Conservation (phyloP, 768 basidiomycete genomes). For the Amanita jacksonii region DNA sequence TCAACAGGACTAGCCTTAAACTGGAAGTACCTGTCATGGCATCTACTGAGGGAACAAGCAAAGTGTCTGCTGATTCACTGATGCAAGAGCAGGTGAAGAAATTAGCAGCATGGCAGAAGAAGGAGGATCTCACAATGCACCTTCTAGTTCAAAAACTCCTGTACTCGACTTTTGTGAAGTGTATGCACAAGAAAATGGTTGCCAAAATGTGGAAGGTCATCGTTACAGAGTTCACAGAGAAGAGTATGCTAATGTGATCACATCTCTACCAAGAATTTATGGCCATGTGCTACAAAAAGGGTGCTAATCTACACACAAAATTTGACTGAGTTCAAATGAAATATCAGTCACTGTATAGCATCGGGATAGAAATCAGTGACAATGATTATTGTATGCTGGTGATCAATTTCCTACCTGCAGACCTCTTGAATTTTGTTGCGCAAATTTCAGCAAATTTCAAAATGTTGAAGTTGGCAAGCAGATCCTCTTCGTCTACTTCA, state of each 20-base stretch:
- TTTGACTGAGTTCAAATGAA: conserved; percentile 16
- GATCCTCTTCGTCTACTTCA: too few species aligned
- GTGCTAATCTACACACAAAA: conserved; percentile 19
- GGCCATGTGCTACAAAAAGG: conserved; percentile 14
- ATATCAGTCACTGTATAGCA: conserved; percentile 16
- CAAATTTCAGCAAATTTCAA: background rate
- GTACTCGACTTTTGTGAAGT: conserved; percentile 20
- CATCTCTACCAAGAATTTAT: conserved; percentile 20
- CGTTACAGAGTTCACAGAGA: conserved; percentile 22
- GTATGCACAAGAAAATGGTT: conserved; percentile 17
- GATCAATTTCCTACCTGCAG: conserved; percentile 1
- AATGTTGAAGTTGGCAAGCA: too few species aligned
- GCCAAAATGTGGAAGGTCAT: conserved; percentile 23
- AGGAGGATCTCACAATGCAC: conserved; percentile 23
- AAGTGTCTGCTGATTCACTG: too few species aligned
- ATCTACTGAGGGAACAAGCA: too few species aligned
- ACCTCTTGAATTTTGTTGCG: background rate
- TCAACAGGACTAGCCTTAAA: background rate
- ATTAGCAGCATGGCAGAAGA: conserved; percentile 21
- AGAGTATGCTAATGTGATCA: conserved; percentile 21
- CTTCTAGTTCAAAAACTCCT: conserved; percentile 24
- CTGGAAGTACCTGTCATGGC: background rate
- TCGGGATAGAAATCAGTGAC: conserved; percentile 20
- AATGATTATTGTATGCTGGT: background rate
- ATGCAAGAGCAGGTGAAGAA: background rate